phyloP scores from a whole-genome alignment of 192 early-diverging fungal genomes.

The Entomortierella beljakovae region DNA sequence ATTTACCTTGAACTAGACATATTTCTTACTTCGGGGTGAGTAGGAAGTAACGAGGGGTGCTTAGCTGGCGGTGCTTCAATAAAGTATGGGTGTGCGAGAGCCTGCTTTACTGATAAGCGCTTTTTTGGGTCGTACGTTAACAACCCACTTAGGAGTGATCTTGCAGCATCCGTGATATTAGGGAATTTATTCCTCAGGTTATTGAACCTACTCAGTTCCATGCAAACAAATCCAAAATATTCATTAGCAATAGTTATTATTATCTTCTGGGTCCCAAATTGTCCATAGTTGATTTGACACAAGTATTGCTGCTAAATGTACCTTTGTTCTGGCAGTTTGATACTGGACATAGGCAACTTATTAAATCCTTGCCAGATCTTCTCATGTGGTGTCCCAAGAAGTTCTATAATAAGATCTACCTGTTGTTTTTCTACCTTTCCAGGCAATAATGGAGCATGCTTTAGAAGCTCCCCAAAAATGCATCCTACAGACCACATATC shows the following conservation, averaged over 20 bases:
- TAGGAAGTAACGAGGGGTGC: slow-evolving; percentile 65
- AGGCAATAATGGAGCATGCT: slow-evolving; percentile 78
- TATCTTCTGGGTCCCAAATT: no score
- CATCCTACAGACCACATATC: slow-evolving; percentile 98
- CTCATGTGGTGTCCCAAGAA: slow-evolving; percentile 82
- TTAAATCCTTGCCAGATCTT: slow-evolving; percentile 84
- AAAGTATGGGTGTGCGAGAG: slow-evolving; percentile 82
- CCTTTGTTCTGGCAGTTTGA: slow-evolving; percentile 71
- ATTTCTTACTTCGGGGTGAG: slow-evolving; percentile 68
- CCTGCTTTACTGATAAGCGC: slow-evolving; percentile 73
- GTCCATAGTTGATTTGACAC: no score
- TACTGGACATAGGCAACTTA: slow-evolving; percentile 70
- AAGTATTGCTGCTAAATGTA: slow-evolving; percentile 12
- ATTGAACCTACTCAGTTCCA: slow-evolving; percentile 59
- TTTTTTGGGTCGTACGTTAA: slow-evolving; percentile 81
- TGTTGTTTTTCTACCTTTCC: slow-evolving; percentile 87
- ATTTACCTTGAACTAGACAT: slow-evolving; percentile 35
- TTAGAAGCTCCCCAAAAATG: slow-evolving; percentile 88
- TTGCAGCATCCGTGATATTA: slow-evolving; percentile 61
- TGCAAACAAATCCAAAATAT: not conserved
- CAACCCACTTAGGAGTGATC: slow-evolving; percentile 72
- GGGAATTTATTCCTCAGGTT: slow-evolving; percentile 68
- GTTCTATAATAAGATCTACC: slow-evolving; percentile 73
- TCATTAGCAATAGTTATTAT: no score
- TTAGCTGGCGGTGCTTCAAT: slow-evolving; percentile 71